phyloP scores from a whole-genome alignment of 1,139 yeast genomes.

The Taiozyma sp. region DNA sequence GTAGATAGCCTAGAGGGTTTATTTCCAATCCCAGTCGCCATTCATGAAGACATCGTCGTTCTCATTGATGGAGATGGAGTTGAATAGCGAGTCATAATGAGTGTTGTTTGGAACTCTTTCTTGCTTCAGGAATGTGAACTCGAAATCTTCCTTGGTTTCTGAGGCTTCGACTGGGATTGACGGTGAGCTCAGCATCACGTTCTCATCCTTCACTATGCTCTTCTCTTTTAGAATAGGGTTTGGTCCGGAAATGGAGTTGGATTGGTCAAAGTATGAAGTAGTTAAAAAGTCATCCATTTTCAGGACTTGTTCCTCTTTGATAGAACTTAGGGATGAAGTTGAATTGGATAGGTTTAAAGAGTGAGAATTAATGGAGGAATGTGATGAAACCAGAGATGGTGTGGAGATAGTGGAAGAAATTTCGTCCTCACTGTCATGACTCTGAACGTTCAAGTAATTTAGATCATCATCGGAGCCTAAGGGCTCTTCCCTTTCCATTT shows the following conservation, averaged over 20 bases:
- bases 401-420: slow-evolving; percentile 19
- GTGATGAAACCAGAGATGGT: slow-evolving; percentile 18
- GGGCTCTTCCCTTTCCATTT: slow-evolving; percentile 17
- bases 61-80: slow-evolving; percentile 5
- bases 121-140: slow-evolving; percentile 20
- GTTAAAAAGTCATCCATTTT: slow-evolving; percentile 21
- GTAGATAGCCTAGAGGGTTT: background rate
- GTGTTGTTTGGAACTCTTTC: slow-evolving; percentile 9
- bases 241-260: slow-evolving; percentile 10
- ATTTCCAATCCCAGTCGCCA: slow-evolving; percentile 18
- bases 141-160: slow-evolving; percentile 12
- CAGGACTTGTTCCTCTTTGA: slow-evolving; percentile 20
- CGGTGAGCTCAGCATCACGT: slow-evolving; percentile 9
- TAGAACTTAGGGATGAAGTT: slow-evolving; percentile 12
- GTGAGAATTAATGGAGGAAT: slow-evolving; percentile 11
- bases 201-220: background rate
- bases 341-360: slow-evolving; percentile 7
- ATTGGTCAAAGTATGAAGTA: slow-evolving; percentile 18
- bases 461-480: slow-evolving; percentile 6
- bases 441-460: slow-evolving; percentile 1
- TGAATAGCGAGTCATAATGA: slow-evolving; percentile 13
- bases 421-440: slow-evolving; percentile 18
- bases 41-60: slow-evolving; percentile 8
- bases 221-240: slow-evolving; percentile 5
- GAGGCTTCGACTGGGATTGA: slow-evolving; percentile 6